Base-by-base conservation (phyloP, 179 eudicot species). In the Pouteria campechiana region DNA sequence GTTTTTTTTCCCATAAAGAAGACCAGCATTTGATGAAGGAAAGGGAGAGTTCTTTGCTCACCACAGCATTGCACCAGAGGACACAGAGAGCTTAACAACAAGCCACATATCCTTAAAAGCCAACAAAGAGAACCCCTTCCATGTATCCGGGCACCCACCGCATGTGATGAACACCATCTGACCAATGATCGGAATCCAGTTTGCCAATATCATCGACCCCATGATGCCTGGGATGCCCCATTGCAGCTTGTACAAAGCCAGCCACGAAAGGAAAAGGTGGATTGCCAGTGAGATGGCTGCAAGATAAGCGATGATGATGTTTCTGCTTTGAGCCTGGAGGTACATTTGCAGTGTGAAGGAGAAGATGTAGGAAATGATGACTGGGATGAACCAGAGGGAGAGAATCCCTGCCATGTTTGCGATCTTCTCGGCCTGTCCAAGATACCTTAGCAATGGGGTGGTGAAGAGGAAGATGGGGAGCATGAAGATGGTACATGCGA, bases 301-400 rank as follows among this genome's bases (percentile, higher is more conserved):
- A 41, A 67, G 30, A 28, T 58, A 67, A 10, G 64, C 25, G 11
- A 72, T 67, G 13, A 67, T 55, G 41, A 27, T 72, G 45, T 67
- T 51, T 72, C 60, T 83, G 44, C 76, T 64, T 55, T 82, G 93
- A 6, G 87, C 62, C 36, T 81, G 93, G 2, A 81, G 69, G 55
- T 58, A 82, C 61, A 74, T 82, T 50, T 75, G 83, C 29, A 76
- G 70, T 7, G 81, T 78, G 31, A 64, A 78, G 8, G 67, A 69
- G 10, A 40, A 31, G 10, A 74, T 67, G 37, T 54, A 78, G 13
- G 78, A 61, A 35, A 61, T 75, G 1, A 72, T 43, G 19, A 59
- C 80, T 0, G 93, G 83, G 33, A 82, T 82, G 3, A 70, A 65
- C 55, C 87, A 81, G 15, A 40, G 49, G 0, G 68, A 41, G 25